Base-by-base conservation (phyloP, 108 stramenopile species). In the Conticribra weissflogii region DNA sequence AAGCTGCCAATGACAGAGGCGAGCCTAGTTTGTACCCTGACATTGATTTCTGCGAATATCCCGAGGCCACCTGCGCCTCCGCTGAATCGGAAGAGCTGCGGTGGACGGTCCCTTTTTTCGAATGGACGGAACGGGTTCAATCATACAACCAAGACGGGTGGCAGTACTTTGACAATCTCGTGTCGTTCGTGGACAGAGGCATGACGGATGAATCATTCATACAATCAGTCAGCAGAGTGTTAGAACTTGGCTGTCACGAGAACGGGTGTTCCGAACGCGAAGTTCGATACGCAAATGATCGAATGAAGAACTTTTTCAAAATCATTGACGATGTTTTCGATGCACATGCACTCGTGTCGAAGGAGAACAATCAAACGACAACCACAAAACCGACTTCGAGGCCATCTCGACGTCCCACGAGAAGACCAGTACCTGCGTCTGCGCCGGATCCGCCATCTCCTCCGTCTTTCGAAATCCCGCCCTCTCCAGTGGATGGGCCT, bases 111-210 rank as follows among this genome's bases (percentile, higher is more conserved):
- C 72, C 67, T 3, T 51, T 80, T 31, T 80, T 65, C 47, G 66
- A 80, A 51, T 80, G 79, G 79, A 32, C 74, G 17, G 68, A 80
- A n/a, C 50, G 60, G 1, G 52, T 75, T 17, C 74, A 75, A 47
- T 48, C 44, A 62, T 74, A 72, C 21, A 24, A 74, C 29, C 27
- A 59, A 19, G 23, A 24, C 36, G 45, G 55, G 19, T 75, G 66
- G 66, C 36, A 57, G 30, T 75, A 67, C 23, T 25, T 33, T 24
- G 66, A 52, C 23, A 14, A 58, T 62, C 44, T 79, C 22, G 25
- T 16, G 1, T 32, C 51, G 41, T 79, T 79, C 55, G 54, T 73
- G 1, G 34, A 49, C 28, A 58, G 66, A 12, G 78, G 72, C 17
- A 59, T 79, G 56, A 49, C 34, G 21, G 72, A 67, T 36, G 60